A percentile compares a stretch with the other conserved stretches of the same genome.
Conservation (phyloP, 139 green algal species). For the Chlamydomonas schloesseri region DNA sequence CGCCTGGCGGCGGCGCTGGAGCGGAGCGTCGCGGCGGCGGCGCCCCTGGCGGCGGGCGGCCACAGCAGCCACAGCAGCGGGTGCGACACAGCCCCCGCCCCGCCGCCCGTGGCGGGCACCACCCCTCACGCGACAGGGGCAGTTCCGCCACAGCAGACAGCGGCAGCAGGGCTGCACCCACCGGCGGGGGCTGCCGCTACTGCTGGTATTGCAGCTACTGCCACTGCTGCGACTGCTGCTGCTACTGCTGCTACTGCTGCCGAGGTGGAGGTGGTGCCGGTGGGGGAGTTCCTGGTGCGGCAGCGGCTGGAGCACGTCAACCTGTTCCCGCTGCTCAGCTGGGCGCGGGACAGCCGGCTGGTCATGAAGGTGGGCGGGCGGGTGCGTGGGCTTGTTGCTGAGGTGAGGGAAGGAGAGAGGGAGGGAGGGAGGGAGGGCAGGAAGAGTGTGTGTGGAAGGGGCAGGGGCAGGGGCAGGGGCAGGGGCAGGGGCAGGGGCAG, state of each 20-base stretch:
- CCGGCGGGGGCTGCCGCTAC: too few relatives aligned
- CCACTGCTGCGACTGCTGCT: too few relatives aligned
- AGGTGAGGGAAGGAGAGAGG: too few relatives aligned
- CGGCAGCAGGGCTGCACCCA: not conserved
- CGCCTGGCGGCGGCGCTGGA: slow-evolving; percentile 40
- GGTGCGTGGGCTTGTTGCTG: too few relatives aligned
- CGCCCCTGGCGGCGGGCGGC: too few relatives aligned
- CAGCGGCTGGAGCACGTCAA: slow-evolving; percentile 90
- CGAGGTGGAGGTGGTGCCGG: not conserved
- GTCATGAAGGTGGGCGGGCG: slow-evolving; percentile 88
- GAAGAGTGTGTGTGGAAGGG: too few relatives aligned
- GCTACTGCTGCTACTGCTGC: not conserved
- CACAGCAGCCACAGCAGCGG: too few relatives aligned
- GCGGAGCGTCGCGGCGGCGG: not conserved
- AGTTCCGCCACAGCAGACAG: not conserved
- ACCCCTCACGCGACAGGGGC: not conserved
- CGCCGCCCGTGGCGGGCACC: too few relatives aligned
- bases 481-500: too few relatives aligned
- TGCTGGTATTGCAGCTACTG: not conserved
- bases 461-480: too few relatives aligned
- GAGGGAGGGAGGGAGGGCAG: too few relatives aligned
- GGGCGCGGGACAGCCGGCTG: slow-evolving; percentile 83
- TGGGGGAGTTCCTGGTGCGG: slow-evolving; percentile 21
- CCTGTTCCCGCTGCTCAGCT: slow-evolving; percentile 86
- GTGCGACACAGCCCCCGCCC: not conserved